Base-by-base conservation (phyloP, 495 filamentous ascomycete genomes). In the Evernia prunastri region DNA sequence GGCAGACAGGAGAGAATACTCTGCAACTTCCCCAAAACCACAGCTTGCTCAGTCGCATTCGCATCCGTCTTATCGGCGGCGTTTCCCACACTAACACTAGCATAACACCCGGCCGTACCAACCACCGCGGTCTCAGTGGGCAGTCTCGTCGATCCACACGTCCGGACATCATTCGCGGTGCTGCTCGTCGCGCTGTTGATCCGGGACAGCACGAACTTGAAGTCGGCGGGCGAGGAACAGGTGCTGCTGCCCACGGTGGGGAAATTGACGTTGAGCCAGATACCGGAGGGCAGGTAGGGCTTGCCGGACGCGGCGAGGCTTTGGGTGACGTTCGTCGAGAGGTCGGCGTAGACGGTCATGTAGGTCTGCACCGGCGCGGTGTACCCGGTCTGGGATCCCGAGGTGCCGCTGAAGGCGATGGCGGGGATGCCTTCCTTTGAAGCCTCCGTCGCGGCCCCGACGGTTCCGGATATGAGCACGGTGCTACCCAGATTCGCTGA, bases 251-350 rank as follows among this genome's bases (percentile, higher is more conserved):
- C 73, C 17, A 84, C 79, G 15, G 73, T 72, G 4, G 81, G 81
- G 69, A 84, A 88, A 71, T 89, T 89, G 59, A 89, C 84, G 63
- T 88, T 89, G 56, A 89, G 77, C 78, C 79, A 89, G 17, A 81
- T 76, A 54, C 80, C 75, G 0, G 72, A 63, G 0, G 86, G 85
- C 1, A 88, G 76, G 60, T 86, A 88, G 0, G 87, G 87, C 15
- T 71, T 75, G n/a, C 84, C 84, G 12, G 81, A 75, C 12, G 68
- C 74, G 2, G 86, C 58, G 11, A 88, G 61, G 1, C 73, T 72
- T 25, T 85, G 72, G 11, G 81, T 84, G 4, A 89, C 63, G 40
- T 80, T 83, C 20, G 79, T 75, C 9, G 87, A 78, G 5, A 88
- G 75, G 57, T 86, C 77, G 2, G 85, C 85, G 66, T 89, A 88